These are phyloP conservation scores for Guadua angustifolia DNA, from an alignment of 176 grass and related monocot species.

Conservation along the genomic window DNA sequence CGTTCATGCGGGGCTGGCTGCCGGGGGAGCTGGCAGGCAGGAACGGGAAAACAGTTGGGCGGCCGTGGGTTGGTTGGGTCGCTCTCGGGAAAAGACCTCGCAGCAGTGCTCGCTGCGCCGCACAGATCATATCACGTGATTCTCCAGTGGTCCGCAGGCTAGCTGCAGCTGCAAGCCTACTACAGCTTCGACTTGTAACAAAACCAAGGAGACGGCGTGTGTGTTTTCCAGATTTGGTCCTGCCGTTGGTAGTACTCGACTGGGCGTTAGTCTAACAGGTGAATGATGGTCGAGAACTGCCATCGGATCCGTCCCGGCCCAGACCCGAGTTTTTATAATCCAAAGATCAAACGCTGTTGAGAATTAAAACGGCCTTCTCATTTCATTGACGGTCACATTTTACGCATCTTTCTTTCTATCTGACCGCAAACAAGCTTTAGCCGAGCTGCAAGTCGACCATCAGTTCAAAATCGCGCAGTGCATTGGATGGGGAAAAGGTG, in stretches of 20 bases:
- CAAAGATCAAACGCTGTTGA: background rate
- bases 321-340: background rate
- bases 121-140: background rate
- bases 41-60: background rate
- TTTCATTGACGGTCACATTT: background rate
- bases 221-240: background rate
- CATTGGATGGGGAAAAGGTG: too few species aligned
- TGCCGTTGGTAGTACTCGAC: background rate
- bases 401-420: too few species aligned
- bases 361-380: background rate
- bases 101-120: background rate
- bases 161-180: too few species aligned
- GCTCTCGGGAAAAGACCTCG: background rate
- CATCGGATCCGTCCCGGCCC: background rate
- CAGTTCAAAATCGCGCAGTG: background rate
- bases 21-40: too few species aligned
- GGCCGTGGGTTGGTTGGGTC: conserved; percentile 20
- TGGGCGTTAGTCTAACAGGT: too few species aligned
- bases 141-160: background rate
- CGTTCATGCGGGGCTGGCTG: too few species aligned
- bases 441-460: background rate
- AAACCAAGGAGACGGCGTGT: background rate
- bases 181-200: background rate
- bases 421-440: background rate
- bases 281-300: background rate